Base-by-base conservation (phyloP, 2,329 filamentous ascomycete genomes). In the Gliomastix tumulicola region DNA sequence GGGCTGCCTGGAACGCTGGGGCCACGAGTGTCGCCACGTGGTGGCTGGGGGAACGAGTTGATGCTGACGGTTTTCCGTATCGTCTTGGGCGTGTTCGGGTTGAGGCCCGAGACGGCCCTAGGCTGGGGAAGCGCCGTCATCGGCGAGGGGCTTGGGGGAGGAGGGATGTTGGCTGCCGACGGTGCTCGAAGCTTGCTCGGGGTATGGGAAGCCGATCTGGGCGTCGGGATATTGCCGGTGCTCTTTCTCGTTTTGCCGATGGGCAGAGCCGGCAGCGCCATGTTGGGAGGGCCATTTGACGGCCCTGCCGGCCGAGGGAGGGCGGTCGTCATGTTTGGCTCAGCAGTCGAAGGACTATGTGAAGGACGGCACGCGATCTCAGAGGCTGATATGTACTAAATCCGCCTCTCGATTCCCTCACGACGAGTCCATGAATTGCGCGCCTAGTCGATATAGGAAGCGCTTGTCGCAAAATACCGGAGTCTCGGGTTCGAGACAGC, bases 11-110 rank as follows among this genome's bases (percentile, higher is more conserved):
- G 85, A 39, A 79, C 66, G 61, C 72, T 88, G 49, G 65, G 65
- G 4, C 35, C 35, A 45, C 74, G 71, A 37, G 63, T 70, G 37
- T 74, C 71, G 33, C 79, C 76, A 47, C 81, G 81, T 12, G 90
- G 90, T 12, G 90, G 90, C 45, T 94, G 85, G 21, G 90, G 90
- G 53, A 97, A 96, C 2, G 88, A 82, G 54, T 89, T 90, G 53
- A 96, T 94, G 69, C 89, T 96, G 51, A 94, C 83, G 2, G 85
- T 85, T 62, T 94, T 94, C 43, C 88, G 79, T 38, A 96, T 62
- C 2, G 81, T 78, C 58, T 82, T 89, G 1, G 38, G 39, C 9
- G 39, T 31, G 7, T 38, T 32, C 21, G 66, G 66, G 43, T 76
- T 79, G 12, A 78, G 62, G 23, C 66, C 67, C 8, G 77, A 69